A percentile compares a stretch with the other conserved stretches of the same genome.
These are phyloP conservation scores for Blastobotrys buckinghamii DNA, from an alignment of 1,139 yeast genomes.

Conservation along the genomic window DNA sequence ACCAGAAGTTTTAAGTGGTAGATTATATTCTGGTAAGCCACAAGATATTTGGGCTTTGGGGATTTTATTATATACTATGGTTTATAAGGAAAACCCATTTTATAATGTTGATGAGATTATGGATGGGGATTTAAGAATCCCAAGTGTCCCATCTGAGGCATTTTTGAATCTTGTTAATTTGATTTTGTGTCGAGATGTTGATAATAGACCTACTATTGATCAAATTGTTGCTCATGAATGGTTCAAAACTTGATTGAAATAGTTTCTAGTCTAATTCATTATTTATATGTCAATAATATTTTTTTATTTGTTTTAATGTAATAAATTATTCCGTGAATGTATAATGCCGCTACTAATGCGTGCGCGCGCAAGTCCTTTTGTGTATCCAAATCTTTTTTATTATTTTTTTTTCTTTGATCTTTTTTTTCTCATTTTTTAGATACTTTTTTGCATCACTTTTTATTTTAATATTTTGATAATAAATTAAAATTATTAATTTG, in stretches of 20 bases:
- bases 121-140: conserved; percentile 77
- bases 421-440: not conserved
- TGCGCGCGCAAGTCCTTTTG: no score
- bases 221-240: conserved; percentile 65
- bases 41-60: conserved; percentile 99
- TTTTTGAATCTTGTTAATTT: conserved; percentile 50
- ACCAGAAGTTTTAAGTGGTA: conserved; percentile 88
- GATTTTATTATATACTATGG: conserved; percentile 74
- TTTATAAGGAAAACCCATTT: conserved; percentile 94
- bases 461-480: no score
- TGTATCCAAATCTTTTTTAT: not conserved
- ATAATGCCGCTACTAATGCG: no score
- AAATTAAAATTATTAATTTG: no score
- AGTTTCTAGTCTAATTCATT: not conserved
- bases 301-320: not conserved
- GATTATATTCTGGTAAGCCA: conserved; percentile 83
- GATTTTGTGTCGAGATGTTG: conserved; percentile 61
- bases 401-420: not conserved
- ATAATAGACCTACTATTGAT: conserved; percentile 63
- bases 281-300: not conserved
- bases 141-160: conserved; percentile 52
- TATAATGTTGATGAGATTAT: conserved; percentile 91
- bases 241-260: no score
- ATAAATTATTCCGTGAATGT: no score
- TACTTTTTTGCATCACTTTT: not conserved